Evolutionary conservation across 768 basidiomycete genomes (phyloP).

Genomic region (Serendipita sp.): DNA sequence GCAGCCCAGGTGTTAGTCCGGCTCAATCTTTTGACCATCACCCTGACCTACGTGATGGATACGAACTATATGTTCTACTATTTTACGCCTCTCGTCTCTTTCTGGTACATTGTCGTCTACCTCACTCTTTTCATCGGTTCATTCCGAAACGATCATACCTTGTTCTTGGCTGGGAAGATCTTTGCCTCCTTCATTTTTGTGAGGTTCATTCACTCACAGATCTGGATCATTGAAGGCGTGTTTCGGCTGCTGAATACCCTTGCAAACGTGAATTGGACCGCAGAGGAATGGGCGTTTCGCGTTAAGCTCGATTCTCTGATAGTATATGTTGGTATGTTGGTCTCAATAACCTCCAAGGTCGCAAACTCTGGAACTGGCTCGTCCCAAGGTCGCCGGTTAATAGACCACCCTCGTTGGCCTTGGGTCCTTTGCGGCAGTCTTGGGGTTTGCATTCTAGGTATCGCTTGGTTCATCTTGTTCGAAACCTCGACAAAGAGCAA

Average conservation of each 20-base stretch:
- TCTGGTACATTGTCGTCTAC: conserved; percentile 83
- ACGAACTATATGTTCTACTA: conserved; percentile 85
- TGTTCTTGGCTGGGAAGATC: conserved; percentile 58
- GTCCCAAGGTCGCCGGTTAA: conserved; percentile 23
- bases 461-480: conserved; percentile 72
- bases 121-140: conserved; percentile 55
- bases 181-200: conserved; percentile 42
- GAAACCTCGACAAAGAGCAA: conserved; percentile 63
- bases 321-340: conserved; percentile 73
- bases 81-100: conserved; percentile 75
- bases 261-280: conserved; percentile 68
- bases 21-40: conserved; percentile 66
- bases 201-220: conserved; percentile 47
- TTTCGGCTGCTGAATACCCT: conserved; percentile 49
- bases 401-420: conserved; percentile 54
- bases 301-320: conserved; percentile 80
- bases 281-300: conserved; percentile 76
- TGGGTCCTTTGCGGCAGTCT: conserved; percentile 31
- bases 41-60: conserved; percentile 80
- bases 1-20: conserved; percentile 65
- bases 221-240: conserved; percentile 42
- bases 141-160: conserved; percentile 50
- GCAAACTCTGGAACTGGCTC: background rate
- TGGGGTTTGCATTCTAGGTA: conserved; percentile 31
- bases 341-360: conserved; percentile 34